A percentile compares a stretch with the other conserved stretches of the same genome.
Evolutionary conservation across 768 basidiomycete genomes (phyloP).

Genomic region (Mycena filopes): DNA sequence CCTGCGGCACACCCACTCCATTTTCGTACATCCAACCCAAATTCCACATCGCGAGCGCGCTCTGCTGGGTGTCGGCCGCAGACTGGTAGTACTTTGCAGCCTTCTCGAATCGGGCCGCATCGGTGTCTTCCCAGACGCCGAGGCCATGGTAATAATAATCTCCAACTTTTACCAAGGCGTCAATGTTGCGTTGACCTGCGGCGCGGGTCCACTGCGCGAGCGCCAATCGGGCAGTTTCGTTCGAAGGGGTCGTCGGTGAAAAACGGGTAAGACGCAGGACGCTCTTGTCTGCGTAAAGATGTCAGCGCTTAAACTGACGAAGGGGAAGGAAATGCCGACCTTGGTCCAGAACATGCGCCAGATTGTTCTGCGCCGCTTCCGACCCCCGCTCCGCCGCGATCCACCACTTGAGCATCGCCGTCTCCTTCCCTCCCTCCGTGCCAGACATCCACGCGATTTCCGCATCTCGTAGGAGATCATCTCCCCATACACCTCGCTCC

Average conservation of each 20-base stretch:
- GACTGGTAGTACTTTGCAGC: slow-evolving; percentile 95
- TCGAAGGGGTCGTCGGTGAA: slow-evolving; percentile 77
- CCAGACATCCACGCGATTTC: slow-evolving; percentile 78
- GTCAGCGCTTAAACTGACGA: background rate
- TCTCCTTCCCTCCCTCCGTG: slow-evolving; percentile 77
- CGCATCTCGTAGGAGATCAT: slow-evolving; percentile 84
- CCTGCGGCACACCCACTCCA: slow-evolving; percentile 90
- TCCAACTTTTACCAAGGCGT: slow-evolving; percentile 96
- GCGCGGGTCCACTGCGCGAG: slow-evolving; percentile 96
- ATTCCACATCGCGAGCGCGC: slow-evolving; percentile 98
- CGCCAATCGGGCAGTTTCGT: slow-evolving; percentile 84
- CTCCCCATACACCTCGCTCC: slow-evolving; percentile 90
- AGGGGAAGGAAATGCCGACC: slow-evolving; percentile 55
- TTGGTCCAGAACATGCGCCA: slow-evolving; percentile 93
- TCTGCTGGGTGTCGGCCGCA: slow-evolving; percentile 91
- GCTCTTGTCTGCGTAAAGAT: slow-evolving; percentile 67
- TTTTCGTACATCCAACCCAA: slow-evolving; percentile 99
- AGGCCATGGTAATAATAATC: slow-evolving; percentile 96
- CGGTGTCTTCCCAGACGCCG: slow-evolving; percentile 77
- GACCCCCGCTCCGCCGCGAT: slow-evolving; percentile 92
- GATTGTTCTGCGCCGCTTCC: slow-evolving; percentile 94
- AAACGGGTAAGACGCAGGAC: slow-evolving; percentile 75
- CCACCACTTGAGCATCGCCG: slow-evolving; percentile 94
- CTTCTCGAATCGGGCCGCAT: slow-evolving; percentile 78
- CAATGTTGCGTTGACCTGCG: slow-evolving; percentile 93